Base-by-base conservation (phyloP, 2,329 filamentous ascomycete species). In the Trichoderma breve region DNA sequence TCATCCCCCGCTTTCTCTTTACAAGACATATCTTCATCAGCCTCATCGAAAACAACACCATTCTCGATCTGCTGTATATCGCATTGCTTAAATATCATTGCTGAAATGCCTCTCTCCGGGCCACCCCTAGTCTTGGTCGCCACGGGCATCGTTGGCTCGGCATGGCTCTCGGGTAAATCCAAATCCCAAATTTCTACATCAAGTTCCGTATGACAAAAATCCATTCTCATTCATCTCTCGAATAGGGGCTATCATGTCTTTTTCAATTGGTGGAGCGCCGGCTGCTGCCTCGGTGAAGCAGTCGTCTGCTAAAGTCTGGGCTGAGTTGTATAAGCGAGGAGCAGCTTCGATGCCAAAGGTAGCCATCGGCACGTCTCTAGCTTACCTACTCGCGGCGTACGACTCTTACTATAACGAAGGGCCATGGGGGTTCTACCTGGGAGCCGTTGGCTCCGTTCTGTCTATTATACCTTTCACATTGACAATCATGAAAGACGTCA, bases 391-490 rank as follows among this genome's bases (percentile, higher is more conserved):
- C 67, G 79, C 79, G 7, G 80, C 83, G 9, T 84, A 82, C 55
- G 75, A 80, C 34, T 76, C 78, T 3, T 72, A 72, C 32, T 60
- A 74, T 12, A 74, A 75, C 11, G 78, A 78, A 1, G 74, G 74
- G 2, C 72, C 72, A 30, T 84, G 83, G 83, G 76, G 75, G 64
- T 78, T 80, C 1, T 80, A 80, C 64, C 76, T 75, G 9, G 77
- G 75, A 1, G 82, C 80, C 0, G 82, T 75, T 12, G 75, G 69
- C 11, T 76, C 82, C 53, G 78, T 80, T n/a, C 32, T 83, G 6
- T 75, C 73, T 39, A 84, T 84, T 43, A 77, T 84, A 34, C 83
- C 83, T 1, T 85, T 80, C 60, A 85, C 83, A 1, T 2, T 80
- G 12, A n/a, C 76, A 26, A 73, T 80, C 58, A 84, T 85, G 81